Conservation (phyloP, 495 filamentous ascomycete species). For the Talaromyces proteolyticus region DNA sequence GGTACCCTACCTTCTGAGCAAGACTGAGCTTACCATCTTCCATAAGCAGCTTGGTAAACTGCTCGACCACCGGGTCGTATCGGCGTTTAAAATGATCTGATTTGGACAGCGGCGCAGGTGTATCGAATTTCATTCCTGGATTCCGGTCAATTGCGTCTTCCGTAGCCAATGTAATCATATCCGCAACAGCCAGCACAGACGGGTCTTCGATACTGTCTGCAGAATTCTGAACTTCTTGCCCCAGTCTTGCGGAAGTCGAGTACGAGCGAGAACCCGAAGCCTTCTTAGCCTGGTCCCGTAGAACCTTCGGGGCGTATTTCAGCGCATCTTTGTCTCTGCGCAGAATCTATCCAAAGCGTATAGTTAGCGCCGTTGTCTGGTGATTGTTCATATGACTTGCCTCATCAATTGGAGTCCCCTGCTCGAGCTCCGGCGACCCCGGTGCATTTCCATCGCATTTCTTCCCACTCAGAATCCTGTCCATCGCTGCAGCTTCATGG, state of each 20-base stretch:
- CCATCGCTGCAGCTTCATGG: slow-evolving; percentile 57
- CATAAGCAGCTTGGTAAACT: slow-evolving; percentile 90
- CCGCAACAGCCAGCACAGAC: slow-evolving; percentile 28
- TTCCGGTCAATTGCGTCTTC: slow-evolving; percentile 20
- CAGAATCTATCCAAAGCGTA: slow-evolving; percentile 46
- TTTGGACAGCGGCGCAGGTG: slow-evolving; percentile 60
- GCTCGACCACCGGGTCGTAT: slow-evolving; percentile 75
- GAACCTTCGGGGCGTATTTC: slow-evolving; percentile 62
- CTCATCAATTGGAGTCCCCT: slow-evolving; percentile 61
- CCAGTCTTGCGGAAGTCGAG: slow-evolving; percentile 47
- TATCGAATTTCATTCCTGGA: slow-evolving; percentile 65
- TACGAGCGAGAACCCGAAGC: slow-evolving; percentile 53
- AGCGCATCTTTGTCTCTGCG: slow-evolving; percentile 54
- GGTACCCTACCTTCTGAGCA: slow-evolving; percentile 65
- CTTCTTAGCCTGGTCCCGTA: slow-evolving; percentile 49
- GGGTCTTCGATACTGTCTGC: slow-evolving; percentile 12
- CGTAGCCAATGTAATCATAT: slow-evolving; percentile 32
- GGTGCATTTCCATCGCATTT: slow-evolving; percentile 31
- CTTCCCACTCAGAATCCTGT: slow-evolving; percentile 43
- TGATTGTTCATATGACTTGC: background rate
- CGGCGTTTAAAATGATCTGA: slow-evolving; percentile 62
- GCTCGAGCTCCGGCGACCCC: slow-evolving; percentile 56
- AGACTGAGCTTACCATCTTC: slow-evolving; percentile 74
- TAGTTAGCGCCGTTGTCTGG: background rate
- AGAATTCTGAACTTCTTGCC: slow-evolving; percentile 17